These are phyloP conservation scores for Escallonia rubra DNA, from an alignment of 129 eudicot genomes.

Conservation along the genomic window DNA sequence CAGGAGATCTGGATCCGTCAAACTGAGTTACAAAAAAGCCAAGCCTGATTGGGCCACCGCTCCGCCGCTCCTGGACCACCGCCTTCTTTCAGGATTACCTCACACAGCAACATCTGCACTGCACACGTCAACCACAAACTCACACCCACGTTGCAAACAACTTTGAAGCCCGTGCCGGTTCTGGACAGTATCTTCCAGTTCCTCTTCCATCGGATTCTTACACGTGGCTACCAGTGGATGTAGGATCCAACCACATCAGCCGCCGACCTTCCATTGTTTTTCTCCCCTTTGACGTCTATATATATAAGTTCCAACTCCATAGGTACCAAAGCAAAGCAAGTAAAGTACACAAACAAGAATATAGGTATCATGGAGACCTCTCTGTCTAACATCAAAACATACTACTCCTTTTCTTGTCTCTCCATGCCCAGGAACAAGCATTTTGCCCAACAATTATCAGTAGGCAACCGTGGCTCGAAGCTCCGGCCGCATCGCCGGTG, in stretches of 20 bases:
- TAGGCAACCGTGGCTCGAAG: constrained; percentile 4
- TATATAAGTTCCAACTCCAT: background rate
- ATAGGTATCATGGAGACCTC: constrained; percentile 9
- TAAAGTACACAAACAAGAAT: no score
- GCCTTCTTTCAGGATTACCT: no score
- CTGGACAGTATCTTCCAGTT: background rate
- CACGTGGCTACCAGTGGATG: constrained; percentile 8
- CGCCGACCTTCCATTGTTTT: background rate
- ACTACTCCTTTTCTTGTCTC: background rate
- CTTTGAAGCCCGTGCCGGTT: no score
- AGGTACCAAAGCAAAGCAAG: no score
- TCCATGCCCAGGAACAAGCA: constrained; percentile 2
- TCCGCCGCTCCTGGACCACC: no score
- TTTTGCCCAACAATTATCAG: background rate
- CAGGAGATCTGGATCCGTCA: no score
- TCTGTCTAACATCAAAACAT: background rate
- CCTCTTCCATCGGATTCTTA: background rate
- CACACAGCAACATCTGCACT: no score
- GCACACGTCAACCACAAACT: no score
- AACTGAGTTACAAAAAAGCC: no score
- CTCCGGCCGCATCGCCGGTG: no score
- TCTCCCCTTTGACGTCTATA: background rate
- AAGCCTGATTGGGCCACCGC: no score
- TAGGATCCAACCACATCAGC: background rate
- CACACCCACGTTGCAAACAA: no score